These are phyloP conservation scores for Paspalum vaginatum DNA, from an alignment of 176 grass and related monocot species.

Conservation along the genomic window DNA sequence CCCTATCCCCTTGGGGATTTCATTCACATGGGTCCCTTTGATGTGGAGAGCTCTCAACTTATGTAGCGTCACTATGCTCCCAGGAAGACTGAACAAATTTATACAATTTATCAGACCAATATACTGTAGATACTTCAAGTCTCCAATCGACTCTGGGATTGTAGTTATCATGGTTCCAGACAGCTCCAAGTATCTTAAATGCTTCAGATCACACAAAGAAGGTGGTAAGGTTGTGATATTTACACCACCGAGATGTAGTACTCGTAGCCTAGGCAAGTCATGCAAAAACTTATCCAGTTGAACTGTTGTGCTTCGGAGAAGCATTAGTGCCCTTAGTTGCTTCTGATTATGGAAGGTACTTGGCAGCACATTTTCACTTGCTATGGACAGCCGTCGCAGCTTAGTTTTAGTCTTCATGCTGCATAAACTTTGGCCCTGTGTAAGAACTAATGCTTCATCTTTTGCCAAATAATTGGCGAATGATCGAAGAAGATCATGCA, in stretches of 20 bases:
- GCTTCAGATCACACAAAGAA: constrained; percentile 46
- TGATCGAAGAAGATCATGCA: constrained; percentile 59
- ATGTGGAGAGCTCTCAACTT: constrained; percentile 51
- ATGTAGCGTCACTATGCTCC: constrained; percentile 43
- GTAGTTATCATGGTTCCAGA: constrained; percentile 35
- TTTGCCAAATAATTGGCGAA: constrained; percentile 50
- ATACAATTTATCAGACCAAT: constrained; percentile 43
- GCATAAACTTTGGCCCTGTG: constrained; percentile 28
- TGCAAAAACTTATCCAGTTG: constrained; percentile 29
- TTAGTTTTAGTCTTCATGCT: constrained; percentile 24
- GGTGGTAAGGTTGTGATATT: constrained; percentile 36
- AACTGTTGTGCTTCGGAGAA: constrained; percentile 32
- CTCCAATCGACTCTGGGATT: constrained; percentile 43
- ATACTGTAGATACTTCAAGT: constrained; percentile 51
- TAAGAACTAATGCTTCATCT: constrained; percentile 33
- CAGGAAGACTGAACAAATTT: constrained; percentile 39
- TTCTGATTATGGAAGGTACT: constrained; percentile 30
- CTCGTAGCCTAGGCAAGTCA: constrained; percentile 38
- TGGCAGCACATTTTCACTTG: constrained; percentile 18
- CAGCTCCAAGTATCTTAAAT: constrained; percentile 51
- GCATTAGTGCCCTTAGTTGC: constrained; percentile 45
- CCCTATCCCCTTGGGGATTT: constrained; percentile 44
- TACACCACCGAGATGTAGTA: constrained; percentile 37
- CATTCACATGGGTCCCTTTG: constrained; percentile 34
- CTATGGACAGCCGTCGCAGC: constrained; percentile 35